A percentile compares a stretch with the other conserved stretches of the same genome.
phyloP scores from a whole-genome alignment of 345 rosid genomes.

The Psidium guajava region DNA sequence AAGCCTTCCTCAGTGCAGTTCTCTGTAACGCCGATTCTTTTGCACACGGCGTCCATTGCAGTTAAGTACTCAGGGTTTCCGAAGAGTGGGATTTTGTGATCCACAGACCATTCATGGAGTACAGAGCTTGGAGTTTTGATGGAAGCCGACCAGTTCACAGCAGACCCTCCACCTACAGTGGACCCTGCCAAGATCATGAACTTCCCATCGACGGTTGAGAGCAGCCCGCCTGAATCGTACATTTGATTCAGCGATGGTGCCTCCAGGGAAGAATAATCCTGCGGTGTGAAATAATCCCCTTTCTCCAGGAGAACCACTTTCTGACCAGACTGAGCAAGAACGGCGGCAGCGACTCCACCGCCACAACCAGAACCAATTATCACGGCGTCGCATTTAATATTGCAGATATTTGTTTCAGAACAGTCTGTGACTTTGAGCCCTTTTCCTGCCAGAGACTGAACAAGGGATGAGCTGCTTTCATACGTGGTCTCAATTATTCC shows the following conservation, averaged over 20 bases:
- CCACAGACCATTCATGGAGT: constrained; percentile 10
- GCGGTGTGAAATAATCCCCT: constrained; percentile 6
- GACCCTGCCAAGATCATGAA: constrained; percentile 5
- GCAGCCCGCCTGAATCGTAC: constrained; percentile 6
- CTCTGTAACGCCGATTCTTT: constrained; percentile 7
- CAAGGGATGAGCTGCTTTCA: constrained; percentile 1
- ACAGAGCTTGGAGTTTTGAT: constrained; percentile 7
- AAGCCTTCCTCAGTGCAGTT: constrained; percentile 3
- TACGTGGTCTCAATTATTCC: constrained; percentile 39
- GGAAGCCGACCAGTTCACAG: constrained; percentile 14
- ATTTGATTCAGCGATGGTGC: constrained; percentile 4
- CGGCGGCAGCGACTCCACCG: constrained; percentile 10
- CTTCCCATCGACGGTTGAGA: constrained; percentile 5
- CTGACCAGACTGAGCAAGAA: constrained; percentile 10
- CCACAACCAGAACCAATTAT: constrained; percentile 14
- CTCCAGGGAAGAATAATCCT: constrained; percentile 10
- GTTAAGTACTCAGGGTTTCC: constrained; percentile 1
- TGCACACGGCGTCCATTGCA: constrained; percentile 4
- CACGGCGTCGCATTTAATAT: constrained; percentile 6
- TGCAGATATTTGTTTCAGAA: not conserved
- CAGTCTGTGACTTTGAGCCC: not conserved
- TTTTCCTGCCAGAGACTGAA: constrained; percentile 3
- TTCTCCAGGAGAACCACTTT: constrained; percentile 13
- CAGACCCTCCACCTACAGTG: constrained; percentile 11
- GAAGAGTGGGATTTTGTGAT: constrained; percentile 5